phyloP scores from a whole-genome alignment of 1,284 basidiomycete genomes.

The Cryptococcus deneoformans region DNA sequence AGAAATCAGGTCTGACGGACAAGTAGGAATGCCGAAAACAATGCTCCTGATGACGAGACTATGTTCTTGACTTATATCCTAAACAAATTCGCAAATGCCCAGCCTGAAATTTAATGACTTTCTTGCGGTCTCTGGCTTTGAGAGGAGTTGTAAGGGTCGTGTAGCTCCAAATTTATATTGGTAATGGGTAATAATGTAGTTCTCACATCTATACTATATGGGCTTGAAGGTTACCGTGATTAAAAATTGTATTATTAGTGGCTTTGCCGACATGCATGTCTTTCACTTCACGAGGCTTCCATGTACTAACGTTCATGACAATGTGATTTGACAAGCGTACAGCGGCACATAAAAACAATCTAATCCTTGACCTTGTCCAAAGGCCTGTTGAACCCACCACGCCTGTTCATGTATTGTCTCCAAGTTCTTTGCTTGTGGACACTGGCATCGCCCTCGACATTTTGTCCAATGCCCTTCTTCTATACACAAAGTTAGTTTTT shows the following conservation, averaged over 20 bases:
- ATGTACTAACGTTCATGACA: no score
- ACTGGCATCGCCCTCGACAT: conserved; percentile 58
- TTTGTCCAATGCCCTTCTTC: conserved; percentile 66
- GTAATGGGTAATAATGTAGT: no score
- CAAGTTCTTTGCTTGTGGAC: conserved; percentile 90
- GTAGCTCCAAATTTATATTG: no score
- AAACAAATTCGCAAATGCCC: conserved; percentile 45
- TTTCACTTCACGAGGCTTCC: no score
- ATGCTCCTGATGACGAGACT: conserved; percentile 19
- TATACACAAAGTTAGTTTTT: conserved; percentile 40
- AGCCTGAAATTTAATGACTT: conserved; percentile 32
- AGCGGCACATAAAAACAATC: not conserved
- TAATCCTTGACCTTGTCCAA: conserved; percentile 63
- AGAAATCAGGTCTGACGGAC: no score
- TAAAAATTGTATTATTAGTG: not conserved
- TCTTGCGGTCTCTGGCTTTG: no score
- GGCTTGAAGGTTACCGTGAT: no score
- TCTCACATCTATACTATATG: no score
- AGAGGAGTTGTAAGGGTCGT: no score
- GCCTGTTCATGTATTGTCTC: conserved; percentile 71
- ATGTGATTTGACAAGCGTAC: no score
- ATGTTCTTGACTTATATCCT: conserved; percentile 40
- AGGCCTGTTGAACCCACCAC: conserved; percentile 91
- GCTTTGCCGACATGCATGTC: not conserved
- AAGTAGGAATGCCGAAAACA: conserved; percentile 12